Conservation (phyloP, 208 protist species). For the Trypanosoma mega region DNA sequence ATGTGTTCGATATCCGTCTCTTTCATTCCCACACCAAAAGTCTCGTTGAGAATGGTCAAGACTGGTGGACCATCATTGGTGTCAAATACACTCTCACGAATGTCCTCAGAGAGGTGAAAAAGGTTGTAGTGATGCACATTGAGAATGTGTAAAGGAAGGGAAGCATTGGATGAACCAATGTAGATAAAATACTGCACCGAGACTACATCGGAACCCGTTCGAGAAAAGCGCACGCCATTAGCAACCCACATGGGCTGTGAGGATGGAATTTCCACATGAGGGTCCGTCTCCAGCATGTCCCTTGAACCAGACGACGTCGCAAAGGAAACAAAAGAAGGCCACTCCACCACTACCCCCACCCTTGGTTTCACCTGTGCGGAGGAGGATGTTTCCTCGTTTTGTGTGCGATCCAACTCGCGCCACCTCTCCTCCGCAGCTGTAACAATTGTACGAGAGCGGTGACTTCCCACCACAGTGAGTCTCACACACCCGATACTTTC, state of each 20-base stretch:
- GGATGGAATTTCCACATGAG: not conserved
- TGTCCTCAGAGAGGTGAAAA: constrained; percentile 54
- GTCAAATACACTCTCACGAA: constrained; percentile 28
- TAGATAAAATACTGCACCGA: constrained; percentile 71
- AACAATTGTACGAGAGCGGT: constrained; percentile 18
- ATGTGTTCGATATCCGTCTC: not conserved
- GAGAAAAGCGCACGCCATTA: constrained; percentile 65
- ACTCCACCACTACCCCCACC: constrained; percentile 17
- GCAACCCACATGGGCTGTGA: constrained; percentile 41
- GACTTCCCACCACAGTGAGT: constrained; percentile 35
- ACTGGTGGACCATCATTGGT: constrained; percentile 1
- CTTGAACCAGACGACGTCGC: not conserved
- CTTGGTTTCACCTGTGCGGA: not conserved
- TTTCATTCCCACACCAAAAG: constrained; percentile 23
- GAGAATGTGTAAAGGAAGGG: constrained; percentile 56
- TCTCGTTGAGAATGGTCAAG: constrained; percentile 55
- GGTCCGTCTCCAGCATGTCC: not conserved
- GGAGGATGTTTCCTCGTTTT: not conserved
- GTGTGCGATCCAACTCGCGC: not conserved
- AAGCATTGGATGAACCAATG: constrained; percentile 42
- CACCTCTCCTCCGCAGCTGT: constrained; percentile 11
- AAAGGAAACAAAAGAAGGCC: constrained; percentile 29
- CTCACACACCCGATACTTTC: not conserved
- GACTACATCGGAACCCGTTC: not conserved
- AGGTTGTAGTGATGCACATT: constrained; percentile 69